These are phyloP conservation scores for Pseudogymnoascus sp. DNA, from an alignment of 2,329 filamentous ascomycete genomes.

Conservation along the genomic window DNA sequence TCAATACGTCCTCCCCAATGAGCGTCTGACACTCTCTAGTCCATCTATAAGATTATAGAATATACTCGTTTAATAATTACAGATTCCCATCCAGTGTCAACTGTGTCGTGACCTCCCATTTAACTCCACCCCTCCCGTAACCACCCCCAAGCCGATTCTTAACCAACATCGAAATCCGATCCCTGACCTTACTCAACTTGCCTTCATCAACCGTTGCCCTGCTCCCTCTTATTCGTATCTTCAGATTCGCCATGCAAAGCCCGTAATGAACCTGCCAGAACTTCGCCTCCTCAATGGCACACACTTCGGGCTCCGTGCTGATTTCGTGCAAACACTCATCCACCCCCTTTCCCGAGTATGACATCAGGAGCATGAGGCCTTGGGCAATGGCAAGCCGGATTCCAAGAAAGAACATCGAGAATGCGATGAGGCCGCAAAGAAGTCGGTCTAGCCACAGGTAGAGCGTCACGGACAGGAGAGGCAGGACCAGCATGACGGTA, in stretches of 20 bases:
- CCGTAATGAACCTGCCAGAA: conserved; percentile 99
- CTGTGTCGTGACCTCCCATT: conserved; percentile 92
- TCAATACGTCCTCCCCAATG: not conserved
- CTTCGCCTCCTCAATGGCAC: conserved; percentile 76
- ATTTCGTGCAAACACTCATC: conserved; percentile 73
- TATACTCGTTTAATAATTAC: conserved; percentile 1
- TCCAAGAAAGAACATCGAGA: conserved; percentile 83
- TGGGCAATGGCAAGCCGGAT: conserved; percentile 75
- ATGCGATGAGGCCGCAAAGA: conserved; percentile 71
- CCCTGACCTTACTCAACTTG: conserved; percentile 62
- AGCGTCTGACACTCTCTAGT: not conserved
- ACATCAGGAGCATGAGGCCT: conserved; percentile 94
- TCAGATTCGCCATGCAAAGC: conserved; percentile 89
- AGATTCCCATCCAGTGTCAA: conserved; percentile 35
- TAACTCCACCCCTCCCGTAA: conserved; percentile 71
- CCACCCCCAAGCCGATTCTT: conserved; percentile 81
- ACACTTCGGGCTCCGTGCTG: conserved; percentile 67
- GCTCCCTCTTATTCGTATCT: conserved; percentile 59
- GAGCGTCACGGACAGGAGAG: conserved; percentile 70
- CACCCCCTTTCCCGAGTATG: conserved; percentile 44
- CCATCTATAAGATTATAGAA: not conserved
- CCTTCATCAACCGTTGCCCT: conserved; percentile 57
- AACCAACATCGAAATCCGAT: conserved; percentile 68
- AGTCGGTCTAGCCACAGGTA: conserved; percentile 77
- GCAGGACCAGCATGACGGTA: conserved; percentile 68